phyloP scores from a whole-genome alignment of 129 eudicot species.

The Apium graveolens region DNA sequence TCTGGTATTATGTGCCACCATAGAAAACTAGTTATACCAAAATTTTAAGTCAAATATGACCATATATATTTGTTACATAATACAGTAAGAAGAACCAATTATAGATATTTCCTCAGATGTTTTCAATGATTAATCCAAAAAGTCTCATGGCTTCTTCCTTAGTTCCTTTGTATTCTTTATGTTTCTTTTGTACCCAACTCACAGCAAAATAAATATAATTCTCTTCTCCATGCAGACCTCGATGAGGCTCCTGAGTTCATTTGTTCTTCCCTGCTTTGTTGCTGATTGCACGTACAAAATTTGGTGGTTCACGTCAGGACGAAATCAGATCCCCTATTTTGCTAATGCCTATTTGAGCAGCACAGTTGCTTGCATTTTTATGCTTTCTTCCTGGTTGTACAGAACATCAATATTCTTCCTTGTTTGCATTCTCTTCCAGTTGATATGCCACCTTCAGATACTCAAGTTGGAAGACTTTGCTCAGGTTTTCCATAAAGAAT shows the following conservation, averaged over 20 bases:
- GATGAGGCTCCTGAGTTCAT: slow-evolving; percentile 10
- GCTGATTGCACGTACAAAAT: slow-evolving; percentile 19
- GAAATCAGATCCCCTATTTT: slow-evolving; percentile 21
- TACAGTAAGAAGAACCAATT: neutral
- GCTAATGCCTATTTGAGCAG: slow-evolving; percentile 11
- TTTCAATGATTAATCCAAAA: neutral
- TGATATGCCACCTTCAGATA: slow-evolving; percentile 79
- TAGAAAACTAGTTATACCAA: neutral
- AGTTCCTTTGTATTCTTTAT: neutral
- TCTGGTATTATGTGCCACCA: neutral
- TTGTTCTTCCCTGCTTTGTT: slow-evolving; percentile 25
- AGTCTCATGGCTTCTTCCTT: neutral
- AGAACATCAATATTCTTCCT: slow-evolving; percentile 25
- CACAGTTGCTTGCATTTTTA: slow-evolving; percentile 12
- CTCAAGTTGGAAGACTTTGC: slow-evolving; percentile 85
- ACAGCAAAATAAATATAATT: neutral
- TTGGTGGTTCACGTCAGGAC: slow-evolving; percentile 31
- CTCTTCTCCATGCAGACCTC: slow-evolving; percentile 18
- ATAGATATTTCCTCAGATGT: neutral
- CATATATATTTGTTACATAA: neutral
- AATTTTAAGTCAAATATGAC: neutral
- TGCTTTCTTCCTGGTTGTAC: slow-evolving; percentile 22
- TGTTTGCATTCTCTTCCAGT: slow-evolving; percentile 72
- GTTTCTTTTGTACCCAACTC: neutral
- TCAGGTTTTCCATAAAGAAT: slow-evolving; percentile 47